Percentiles rank a stretch among this genome's conserved stretches.
Conservation (phyloP, 1,139 yeast genomes). For the Sugiyamaella castrensis region DNA sequence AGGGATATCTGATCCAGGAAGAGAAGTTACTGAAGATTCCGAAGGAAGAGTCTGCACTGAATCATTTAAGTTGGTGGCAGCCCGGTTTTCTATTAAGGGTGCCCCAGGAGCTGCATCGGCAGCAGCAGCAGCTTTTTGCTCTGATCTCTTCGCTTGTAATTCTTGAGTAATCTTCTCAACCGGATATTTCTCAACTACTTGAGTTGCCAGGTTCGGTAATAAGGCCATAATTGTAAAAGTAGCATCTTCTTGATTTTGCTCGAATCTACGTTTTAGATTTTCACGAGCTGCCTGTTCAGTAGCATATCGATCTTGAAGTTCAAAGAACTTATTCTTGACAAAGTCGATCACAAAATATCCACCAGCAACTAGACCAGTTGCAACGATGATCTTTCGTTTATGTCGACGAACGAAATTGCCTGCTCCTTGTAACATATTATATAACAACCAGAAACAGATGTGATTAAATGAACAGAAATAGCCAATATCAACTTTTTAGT, state of each 20-base stretch:
- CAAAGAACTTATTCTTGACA: constrained; percentile 57
- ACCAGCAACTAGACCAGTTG: constrained; percentile 57
- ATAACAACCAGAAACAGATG: too few species aligned
- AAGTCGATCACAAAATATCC: constrained; percentile 59
- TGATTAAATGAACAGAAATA: too few species aligned
- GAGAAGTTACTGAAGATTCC: neutral
- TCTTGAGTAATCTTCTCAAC: constrained; percentile 74
- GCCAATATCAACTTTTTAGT: too few species aligned
- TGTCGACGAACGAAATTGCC: constrained; percentile 43
- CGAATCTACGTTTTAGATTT: constrained; percentile 61
- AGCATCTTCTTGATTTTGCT: constrained; percentile 91
- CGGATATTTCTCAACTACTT: constrained; percentile 59
- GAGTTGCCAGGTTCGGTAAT: constrained; percentile 70
- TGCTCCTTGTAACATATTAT: constrained; percentile 5
- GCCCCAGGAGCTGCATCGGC: constrained; percentile 9
- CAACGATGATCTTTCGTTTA: constrained; percentile 54
- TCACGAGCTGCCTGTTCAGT: constrained; percentile 79
- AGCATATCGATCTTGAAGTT: constrained; percentile 63
- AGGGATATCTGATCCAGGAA: too few species aligned
- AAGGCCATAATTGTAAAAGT: constrained; percentile 79
- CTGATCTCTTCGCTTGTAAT: constrained; percentile 57
- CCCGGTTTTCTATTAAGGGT: constrained; percentile 6
- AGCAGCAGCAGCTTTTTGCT: constrained; percentile 27
- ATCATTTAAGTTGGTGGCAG: constrained; percentile 12
- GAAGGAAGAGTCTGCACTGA: constrained; percentile 21